Evolutionary conservation across 306 rosid species (phyloP), one percentile per base, ranked within the genome.

Genomic region (Rubus idaeus): DNA sequence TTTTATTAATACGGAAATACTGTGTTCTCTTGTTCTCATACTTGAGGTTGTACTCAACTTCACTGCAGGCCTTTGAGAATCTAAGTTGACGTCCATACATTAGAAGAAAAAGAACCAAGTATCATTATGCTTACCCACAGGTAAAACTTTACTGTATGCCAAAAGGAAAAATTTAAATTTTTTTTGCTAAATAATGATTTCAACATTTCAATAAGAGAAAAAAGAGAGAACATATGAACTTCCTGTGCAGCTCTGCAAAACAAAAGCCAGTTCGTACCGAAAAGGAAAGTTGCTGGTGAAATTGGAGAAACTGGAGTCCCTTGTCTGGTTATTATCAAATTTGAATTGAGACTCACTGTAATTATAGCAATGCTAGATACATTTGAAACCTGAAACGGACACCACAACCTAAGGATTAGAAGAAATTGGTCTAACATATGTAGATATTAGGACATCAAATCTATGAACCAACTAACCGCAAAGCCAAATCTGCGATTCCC

Each of bases 401-500:
- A 73, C 21, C 26, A 73, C 60, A 26, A 12, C 26, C n/a, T 39
- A 56, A 23, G 77, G 73, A 82, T 79, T 78, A 80, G 77, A 53
- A 79, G 72, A 50, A 72, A 75, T 70, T 11, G 71, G 21, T 17
- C 74, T 57, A 80, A 49, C 55, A 79, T 44, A 23, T 80, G 58
- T 44, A 70, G 77, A 55, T 40, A 73, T 69, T 65, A 42, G 7
- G 52, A 51, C 3, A 50, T 75, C 17, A 71, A 39, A 70, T 71
- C 52, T 20, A 16, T 68, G 73, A 81, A 77, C 41, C 61, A 82
- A 84, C 93, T 87, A 18, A 94, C 97, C 98, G 53, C 18, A 78
- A 91, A 94, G 70, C 97, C 89, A 61, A 94, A 94, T 89, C 88
- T 94, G 68, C 87, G 90, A 78, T 90, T 88, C 77, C 83, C 87